Evolutionary conservation across 371 early-diverging fungal genomes (phyloP).

Genomic region (Fennellomyces sp.): DNA sequence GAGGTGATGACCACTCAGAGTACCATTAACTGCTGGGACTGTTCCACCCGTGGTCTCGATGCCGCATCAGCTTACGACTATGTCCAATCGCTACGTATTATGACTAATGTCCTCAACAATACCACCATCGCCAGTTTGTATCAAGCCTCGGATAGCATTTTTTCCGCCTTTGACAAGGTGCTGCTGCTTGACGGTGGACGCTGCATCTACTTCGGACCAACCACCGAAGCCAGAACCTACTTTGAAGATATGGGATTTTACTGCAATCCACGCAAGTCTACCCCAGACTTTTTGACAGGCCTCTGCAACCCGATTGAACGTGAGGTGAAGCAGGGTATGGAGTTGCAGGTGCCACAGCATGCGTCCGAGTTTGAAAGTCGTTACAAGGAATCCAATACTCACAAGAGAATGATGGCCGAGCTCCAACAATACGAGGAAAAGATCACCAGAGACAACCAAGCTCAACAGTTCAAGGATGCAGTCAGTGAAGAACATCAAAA

Average conservation of each 20-base stretch:
- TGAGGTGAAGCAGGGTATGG: conserved; percentile 39
- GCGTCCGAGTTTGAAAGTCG: conserved; percentile 47
- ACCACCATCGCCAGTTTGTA: conserved; percentile 65
- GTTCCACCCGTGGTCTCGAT: conserved; percentile 88
- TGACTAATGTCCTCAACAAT: conserved; percentile 61
- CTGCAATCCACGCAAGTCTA: conserved; percentile 73
- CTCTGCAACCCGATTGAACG: conserved; percentile 63
- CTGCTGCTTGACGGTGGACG: conserved; percentile 72
- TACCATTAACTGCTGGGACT: conserved; percentile 79
- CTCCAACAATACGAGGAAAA: conserved; percentile 20
- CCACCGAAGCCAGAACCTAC: conserved; percentile 59
- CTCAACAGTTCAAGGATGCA: conserved; percentile 38
- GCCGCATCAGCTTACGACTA: conserved; percentile 87
- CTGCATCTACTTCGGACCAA: conserved; percentile 74
- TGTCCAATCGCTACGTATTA: conserved; percentile 63
- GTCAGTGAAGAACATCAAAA: conserved; percentile 45
- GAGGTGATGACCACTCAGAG: conserved; percentile 81
- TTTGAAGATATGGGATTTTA: conserved; percentile 68
- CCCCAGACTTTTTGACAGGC: conserved; percentile 76
- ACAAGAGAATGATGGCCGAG: conserved; percentile 27
- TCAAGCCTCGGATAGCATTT: conserved; percentile 76
- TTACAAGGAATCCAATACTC: conserved; percentile 27
- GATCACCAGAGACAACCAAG: conserved; percentile 22
- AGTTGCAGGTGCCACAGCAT: conserved; percentile 38
- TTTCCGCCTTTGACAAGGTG: conserved; percentile 75